Evolutionary conservation across 768 basidiomycete genomes (phyloP), one percentile per base, ranked within the genome.

Genomic region (Hygrocybe coccinea): DNA sequence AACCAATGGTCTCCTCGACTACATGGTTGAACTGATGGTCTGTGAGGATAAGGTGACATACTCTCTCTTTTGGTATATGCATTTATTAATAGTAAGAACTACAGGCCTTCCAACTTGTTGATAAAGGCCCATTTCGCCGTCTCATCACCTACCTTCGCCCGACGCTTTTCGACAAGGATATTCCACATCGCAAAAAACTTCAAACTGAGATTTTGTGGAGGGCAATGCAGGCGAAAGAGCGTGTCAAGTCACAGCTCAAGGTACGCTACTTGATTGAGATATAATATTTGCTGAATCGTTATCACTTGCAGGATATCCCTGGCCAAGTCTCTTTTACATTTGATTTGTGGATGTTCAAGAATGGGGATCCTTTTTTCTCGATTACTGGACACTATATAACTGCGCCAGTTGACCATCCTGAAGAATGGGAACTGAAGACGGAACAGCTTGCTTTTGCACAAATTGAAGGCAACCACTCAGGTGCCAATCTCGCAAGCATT

Each of bases 181-280:
- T 68, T 37, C 65, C 64, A 2, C 59, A 64, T 54, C 61, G 57
- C 24, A 63, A 57, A 2, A 67, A 61, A 46, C 41, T 65, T 39
- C 50, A 59, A 0, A 59, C 61, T 2, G 64, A 65, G 21, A 56
- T 68, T 17, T 37, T 65, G 1, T 4, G 54, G n/a, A 57, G 57
- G 10, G 58, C 59, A 0, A 17, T 54, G 2, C 48, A 17, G 11
- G 61, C 52, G 1, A 53, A 47, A 1, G 36, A 44, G 8, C 58
- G 39, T 4, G 6, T 64, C 10, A 41, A 59, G 54, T 50, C 41
- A n/a, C 22, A 35, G 21, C 37, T 22, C 14, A 4, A 22, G 14
- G 25, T 14, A n/a, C 19, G 33, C 22, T 2, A 10, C 19, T n/a
- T 17, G 2, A 21, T 58, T 58, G 24, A 10, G 19, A n/a, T 12